These are phyloP conservation scores for Scedosporium boydii DNA, from an alignment of 2,329 filamentous ascomycete species.

Conservation along the genomic window DNA sequence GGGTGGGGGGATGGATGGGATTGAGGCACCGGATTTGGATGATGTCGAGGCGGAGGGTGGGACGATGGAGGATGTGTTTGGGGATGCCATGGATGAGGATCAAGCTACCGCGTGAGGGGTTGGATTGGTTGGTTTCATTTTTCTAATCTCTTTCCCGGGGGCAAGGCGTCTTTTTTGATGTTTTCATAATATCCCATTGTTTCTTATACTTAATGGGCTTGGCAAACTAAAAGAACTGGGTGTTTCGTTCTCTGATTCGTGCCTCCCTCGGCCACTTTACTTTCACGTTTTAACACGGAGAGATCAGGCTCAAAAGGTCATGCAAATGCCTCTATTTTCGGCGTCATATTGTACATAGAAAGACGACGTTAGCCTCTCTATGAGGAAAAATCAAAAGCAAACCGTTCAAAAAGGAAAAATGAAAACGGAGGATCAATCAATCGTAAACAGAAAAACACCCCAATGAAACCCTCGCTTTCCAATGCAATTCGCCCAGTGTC, in stretches of 20 bases:
- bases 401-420: neutral
- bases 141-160: neutral
- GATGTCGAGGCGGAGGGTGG: constrained; percentile 36
- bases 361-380: neutral
- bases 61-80: constrained; percentile 46
- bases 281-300: neutral
- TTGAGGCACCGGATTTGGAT: constrained; percentile 30
- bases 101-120: constrained; percentile 1
- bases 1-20: constrained; percentile 34
- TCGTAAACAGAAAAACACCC: neutral
- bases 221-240: too few relatives aligned
- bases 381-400: neutral
- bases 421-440: neutral
- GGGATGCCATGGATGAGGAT: constrained; percentile 46
- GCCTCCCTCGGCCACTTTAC: too few relatives aligned
- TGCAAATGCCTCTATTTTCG: too few relatives aligned
- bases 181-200: neutral
- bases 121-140: neutral
- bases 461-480: constrained; percentile 2
- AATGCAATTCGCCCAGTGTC: neutral
- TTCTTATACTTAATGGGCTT: too few relatives aligned
- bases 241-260: too few relatives aligned
- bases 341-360: neutral
- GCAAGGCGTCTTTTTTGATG: neutral
- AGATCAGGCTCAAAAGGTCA: neutral